Evolutionary conservation across 1,139 yeast genomes (phyloP), one percentile per base, ranked within the genome.

Genomic region (Candida smagusa): DNA sequence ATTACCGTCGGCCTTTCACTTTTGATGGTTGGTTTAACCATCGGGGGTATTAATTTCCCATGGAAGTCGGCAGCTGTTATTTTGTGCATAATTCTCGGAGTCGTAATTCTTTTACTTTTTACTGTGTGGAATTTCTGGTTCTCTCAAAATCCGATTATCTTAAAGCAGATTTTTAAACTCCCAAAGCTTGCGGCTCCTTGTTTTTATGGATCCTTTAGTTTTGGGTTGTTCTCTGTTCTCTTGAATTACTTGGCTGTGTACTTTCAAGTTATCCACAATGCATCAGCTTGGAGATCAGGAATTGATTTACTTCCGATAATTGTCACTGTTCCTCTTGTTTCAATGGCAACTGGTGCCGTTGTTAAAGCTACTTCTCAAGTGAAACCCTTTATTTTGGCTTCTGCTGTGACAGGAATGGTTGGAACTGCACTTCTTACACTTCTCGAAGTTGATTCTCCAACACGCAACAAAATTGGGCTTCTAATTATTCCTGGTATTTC

Each of bases 61-160:
- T 77, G 83, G 83, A 58, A 63, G 16, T 77, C 84, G 2, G 79
- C 77, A 3, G 68, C 79, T 2, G 79, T 78, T 0, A 77, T 82
- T 16, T 53, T 63, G 26, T 68, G 76, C 51, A 75, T 83, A 47
- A 65, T 72, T 7, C 46, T 81, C 24, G 85, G 87, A 11, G 79
- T 78, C 0, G 36, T 72, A 0, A 32, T 72, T 4, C 30, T 65
- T 0, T 49, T 71, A 9, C 49, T 48, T 0, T 79, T 79, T 43
- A 38, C 59, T 16, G 48, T 68, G 19, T 81, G 77, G 68, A 78
- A 78, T 47, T 78, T 77, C 50, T 45, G 41, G 16, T 56, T 55
- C 37, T 68, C 81, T 1, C 57, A 57, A 23, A 50, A 65, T 33
- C 83, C 83, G 2, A 54, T 79, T 12, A 59, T 79, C 2, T 72